phyloP scores from a whole-genome alignment of 768 basidiomycete genomes.

The Jaapia argillacea region DNA sequence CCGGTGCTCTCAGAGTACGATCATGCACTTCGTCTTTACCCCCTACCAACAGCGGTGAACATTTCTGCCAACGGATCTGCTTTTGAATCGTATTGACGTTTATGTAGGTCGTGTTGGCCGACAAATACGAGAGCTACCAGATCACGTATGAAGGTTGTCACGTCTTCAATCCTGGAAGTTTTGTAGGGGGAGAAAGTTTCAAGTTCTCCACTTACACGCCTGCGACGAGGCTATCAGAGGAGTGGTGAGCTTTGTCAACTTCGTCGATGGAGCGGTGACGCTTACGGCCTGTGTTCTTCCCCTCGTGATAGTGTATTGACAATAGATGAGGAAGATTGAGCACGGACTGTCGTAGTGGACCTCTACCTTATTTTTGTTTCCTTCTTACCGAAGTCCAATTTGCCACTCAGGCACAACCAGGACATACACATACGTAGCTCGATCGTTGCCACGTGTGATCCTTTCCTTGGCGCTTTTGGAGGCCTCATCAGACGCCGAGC shows the following conservation, averaged over 20 bases:
- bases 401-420: no score
- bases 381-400: no score
- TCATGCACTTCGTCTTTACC: slow-evolving; percentile 86
- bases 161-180: slow-evolving; percentile 96
- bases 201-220: slow-evolving; percentile 90
- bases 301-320: no score
- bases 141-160: slow-evolving; percentile 97
- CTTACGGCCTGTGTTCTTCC: no score
- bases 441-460: no score
- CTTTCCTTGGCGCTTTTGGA: no score
- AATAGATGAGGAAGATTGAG: no score
- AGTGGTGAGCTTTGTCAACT: slow-evolving; percentile 71
- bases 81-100: slow-evolving; percentile 7
- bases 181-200: slow-evolving; percentile 64
- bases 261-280: no score
- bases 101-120: slow-evolving; percentile 78
- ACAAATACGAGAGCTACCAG: slow-evolving; percentile 94
- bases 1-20: slow-evolving; percentile 87
- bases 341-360: no score
- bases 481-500: no score
- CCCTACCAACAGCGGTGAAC: slow-evolving; percentile 83
- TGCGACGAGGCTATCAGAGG: slow-evolving; percentile 74
- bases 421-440: no score
- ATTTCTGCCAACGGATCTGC: neutral
- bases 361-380: no score